Percentiles rank a stretch among this genome's conserved stretches.
Conservation (phyloP, 2,329 filamentous ascomycete species). For the Fusarium tanahbumbuense region DNA sequence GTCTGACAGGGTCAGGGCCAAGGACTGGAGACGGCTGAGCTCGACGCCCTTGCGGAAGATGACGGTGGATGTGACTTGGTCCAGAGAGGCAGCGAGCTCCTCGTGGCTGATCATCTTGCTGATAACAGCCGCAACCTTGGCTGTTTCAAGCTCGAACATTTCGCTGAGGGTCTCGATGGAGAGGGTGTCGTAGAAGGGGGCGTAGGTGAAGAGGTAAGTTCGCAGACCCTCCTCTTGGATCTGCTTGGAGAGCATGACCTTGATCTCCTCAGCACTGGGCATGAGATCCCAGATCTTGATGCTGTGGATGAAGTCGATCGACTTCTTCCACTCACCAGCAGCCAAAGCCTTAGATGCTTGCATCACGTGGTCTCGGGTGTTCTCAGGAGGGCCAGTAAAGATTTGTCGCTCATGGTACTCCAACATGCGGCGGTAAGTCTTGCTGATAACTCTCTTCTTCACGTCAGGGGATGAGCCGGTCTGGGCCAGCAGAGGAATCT, state of each 20-base stretch:
- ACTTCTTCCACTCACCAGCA: slow-evolving; percentile 98
- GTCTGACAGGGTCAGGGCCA: slow-evolving; percentile 93
- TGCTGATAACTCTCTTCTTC: slow-evolving; percentile 98
- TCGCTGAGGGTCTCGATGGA: slow-evolving; percentile 83
- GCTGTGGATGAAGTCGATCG: slow-evolving; percentile 89
- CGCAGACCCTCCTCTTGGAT: slow-evolving; percentile 98
- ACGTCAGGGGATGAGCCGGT: slow-evolving; percentile 96
- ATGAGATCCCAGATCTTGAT: slow-evolving; percentile 99
- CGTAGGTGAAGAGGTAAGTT: slow-evolving; percentile 99
- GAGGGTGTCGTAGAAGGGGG: slow-evolving; percentile 98
- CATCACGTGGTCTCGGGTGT: slow-evolving; percentile 99
- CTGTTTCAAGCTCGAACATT: slow-evolving; percentile 94
- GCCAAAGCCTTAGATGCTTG: slow-evolving; percentile 97
- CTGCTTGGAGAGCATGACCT: slow-evolving; percentile 96
- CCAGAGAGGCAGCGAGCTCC: slow-evolving; percentile 93
- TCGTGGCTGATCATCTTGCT: slow-evolving; percentile 99
- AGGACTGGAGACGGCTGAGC: slow-evolving; percentile 92
- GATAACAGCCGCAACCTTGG: slow-evolving; percentile 94
- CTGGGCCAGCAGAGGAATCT: slow-evolving; percentile 96
- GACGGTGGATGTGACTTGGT: slow-evolving; percentile 96
- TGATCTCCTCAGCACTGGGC: slow-evolving; percentile 91
- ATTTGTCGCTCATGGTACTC: slow-evolving; percentile 99
- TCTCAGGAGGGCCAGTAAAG: slow-evolving; percentile 97
- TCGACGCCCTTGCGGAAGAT: slow-evolving; percentile 99
- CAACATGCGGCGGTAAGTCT: slow-evolving; percentile 98